Percentiles rank a stretch among this genome's conserved stretches.
Conservation (phyloP, 1,139 yeast species). For the Petasospora fabianii region DNA sequence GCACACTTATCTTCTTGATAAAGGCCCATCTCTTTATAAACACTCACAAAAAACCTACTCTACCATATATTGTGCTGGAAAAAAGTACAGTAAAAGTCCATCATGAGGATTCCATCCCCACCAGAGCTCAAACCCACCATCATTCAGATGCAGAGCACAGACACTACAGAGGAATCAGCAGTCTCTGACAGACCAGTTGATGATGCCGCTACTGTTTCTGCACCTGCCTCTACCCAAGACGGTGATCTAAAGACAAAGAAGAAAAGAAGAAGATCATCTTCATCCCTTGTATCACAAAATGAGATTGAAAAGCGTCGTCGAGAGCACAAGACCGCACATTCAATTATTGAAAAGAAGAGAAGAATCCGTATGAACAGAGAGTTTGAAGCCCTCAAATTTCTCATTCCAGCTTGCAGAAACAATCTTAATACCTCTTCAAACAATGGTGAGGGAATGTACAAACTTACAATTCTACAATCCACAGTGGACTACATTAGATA, state of each 20-base stretch:
- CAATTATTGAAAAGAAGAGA: conserved; percentile 76
- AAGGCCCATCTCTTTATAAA: too few species aligned
- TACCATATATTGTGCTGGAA: not conserved
- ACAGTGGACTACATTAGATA: conserved; percentile 77
- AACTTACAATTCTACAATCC: conserved; percentile 73
- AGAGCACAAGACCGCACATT: conserved; percentile 63
- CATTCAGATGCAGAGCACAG: conserved; percentile 44
- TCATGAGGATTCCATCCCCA: conserved; percentile 44
- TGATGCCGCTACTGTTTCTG: too few species aligned
- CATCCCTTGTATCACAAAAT: conserved; percentile 43
- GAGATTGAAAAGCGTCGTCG: conserved; percentile 52
- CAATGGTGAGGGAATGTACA: conserved; percentile 62
- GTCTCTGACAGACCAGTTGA: conserved; percentile 4
- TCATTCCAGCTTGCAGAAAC: conserved; percentile 73
- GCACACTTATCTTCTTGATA: too few species aligned
- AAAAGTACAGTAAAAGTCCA: not conserved
- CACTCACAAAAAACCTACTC: not conserved
- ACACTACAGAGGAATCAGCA: conserved; percentile 5
- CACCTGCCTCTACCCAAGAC: not conserved
- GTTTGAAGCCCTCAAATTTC: conserved; percentile 72
- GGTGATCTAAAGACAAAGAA: conserved; percentile 30
- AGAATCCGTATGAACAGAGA: conserved; percentile 77
- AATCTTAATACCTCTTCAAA: conserved; percentile 28
- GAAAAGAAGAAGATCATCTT: conserved; percentile 41
- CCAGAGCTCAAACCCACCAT: conserved; percentile 62